Evolutionary conservation across 2,329 filamentous ascomycete species (phyloP).

Genomic region (Teratosphaeria nubilosa): DNA sequence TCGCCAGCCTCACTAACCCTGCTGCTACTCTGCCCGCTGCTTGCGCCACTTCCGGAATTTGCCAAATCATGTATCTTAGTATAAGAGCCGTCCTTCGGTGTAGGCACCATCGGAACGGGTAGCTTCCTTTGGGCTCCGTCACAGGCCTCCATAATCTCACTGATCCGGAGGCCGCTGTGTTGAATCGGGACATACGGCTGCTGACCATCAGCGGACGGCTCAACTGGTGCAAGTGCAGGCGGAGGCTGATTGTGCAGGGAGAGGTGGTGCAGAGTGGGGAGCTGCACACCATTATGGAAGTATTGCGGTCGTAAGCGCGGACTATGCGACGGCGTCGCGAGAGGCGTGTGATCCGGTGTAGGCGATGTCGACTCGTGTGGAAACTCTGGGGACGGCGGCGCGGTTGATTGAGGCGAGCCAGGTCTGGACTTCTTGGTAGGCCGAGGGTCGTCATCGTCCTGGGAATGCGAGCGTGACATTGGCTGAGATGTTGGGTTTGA

Average conservation of each 20-base stretch:
- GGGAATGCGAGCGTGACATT: slow-evolving; percentile 82
- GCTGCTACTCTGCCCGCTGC: slow-evolving; percentile 44
- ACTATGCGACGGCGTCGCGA: slow-evolving; percentile 90
- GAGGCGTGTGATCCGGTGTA: slow-evolving; percentile 95
- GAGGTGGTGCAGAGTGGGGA: slow-evolving; percentile 73
- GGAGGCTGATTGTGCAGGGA: slow-evolving; percentile 47
- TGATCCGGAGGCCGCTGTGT: slow-evolving; percentile 65
- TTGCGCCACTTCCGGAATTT: slow-evolving; percentile 57
- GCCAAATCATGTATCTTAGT: slow-evolving; percentile 73
- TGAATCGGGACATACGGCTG: slow-evolving; percentile 48
- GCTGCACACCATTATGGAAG: slow-evolving; percentile 58
- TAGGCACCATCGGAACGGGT: slow-evolving; percentile 76
- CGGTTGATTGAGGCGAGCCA: slow-evolving; percentile 89
- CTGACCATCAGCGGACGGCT: slow-evolving; percentile 52
- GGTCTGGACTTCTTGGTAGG: slow-evolving; percentile 82
- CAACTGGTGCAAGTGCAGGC: slow-evolving; percentile 61
- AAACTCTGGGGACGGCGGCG: slow-evolving; percentile 90
- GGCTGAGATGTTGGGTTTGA: slow-evolving; percentile 49
- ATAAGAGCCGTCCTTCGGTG: slow-evolving; percentile 19
- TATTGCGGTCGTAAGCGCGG: slow-evolving; percentile 75
- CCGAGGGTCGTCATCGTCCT: slow-evolving; percentile 71
- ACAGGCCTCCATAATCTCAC: slow-evolving; percentile 82
- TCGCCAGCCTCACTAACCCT: slow-evolving; percentile 24
- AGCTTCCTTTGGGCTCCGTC: slow-evolving; percentile 85
- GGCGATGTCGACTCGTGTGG: slow-evolving; percentile 92